phyloP scores from a whole-genome alignment of 2,329 filamentous ascomycete species.

The Knufia fluminis region DNA sequence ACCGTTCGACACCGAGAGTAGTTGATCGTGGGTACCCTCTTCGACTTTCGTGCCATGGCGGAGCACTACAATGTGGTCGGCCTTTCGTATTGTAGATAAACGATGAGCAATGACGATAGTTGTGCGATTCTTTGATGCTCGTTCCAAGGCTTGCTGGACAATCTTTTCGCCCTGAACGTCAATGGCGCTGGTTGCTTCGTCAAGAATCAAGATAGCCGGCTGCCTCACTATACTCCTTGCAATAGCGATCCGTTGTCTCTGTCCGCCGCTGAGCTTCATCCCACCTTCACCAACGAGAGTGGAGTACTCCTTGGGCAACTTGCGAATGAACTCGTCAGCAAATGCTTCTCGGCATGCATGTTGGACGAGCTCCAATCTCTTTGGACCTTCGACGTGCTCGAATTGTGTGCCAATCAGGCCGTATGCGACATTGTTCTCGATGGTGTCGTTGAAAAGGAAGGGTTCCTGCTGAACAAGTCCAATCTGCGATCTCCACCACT shows the following conservation, averaged over 20 bases:
- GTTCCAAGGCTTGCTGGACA: slow-evolving; percentile 46
- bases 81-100: slow-evolving; percentile 63
- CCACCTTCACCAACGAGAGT: slow-evolving; percentile 69
- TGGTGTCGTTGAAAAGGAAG: slow-evolving; percentile 58
- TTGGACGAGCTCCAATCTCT: slow-evolving; percentile 42
- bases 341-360: slow-evolving; percentile 59
- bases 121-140: slow-evolving; percentile 52
- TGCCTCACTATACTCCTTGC: slow-evolving; percentile 60
- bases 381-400: slow-evolving; percentile 26
- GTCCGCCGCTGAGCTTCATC: slow-evolving; percentile 71
- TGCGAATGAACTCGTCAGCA: slow-evolving; percentile 59
- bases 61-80: slow-evolving; percentile 70
- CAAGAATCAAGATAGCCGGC: slow-evolving; percentile 59
- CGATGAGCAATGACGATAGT: slow-evolving; percentile 72
- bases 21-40: slow-evolving; percentile 63
- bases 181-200: slow-evolving; percentile 66
- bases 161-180: slow-evolving; percentile 47
- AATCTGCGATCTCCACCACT: slow-evolving; percentile 51
- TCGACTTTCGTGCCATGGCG: slow-evolving; percentile 63
- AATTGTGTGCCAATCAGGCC: slow-evolving; percentile 38
- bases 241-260: slow-evolving; percentile 73
- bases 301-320: slow-evolving; percentile 56
- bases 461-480: slow-evolving; percentile 61
- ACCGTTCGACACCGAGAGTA: slow-evolving; percentile 51
- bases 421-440: slow-evolving; percentile 53